phyloP scores from a whole-genome alignment of 768 basidiomycete genomes.

The Psilocybe sp. region DNA sequence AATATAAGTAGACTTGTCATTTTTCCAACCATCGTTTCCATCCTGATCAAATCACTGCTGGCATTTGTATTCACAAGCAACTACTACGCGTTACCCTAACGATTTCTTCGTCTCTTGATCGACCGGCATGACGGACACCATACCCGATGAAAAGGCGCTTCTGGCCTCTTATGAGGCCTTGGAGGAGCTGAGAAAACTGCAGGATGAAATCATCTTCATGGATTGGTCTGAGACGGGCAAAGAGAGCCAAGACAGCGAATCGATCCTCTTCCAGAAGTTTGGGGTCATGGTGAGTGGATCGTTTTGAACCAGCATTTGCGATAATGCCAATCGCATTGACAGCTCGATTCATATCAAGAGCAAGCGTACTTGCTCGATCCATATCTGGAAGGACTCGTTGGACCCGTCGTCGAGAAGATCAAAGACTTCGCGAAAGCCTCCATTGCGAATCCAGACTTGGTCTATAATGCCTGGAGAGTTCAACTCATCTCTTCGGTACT shows the following conservation, averaged over 20 bases:
- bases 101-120: neutral
- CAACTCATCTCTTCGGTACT: conserved; percentile 58
- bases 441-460: conserved; percentile 26
- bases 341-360: conserved; percentile 92
- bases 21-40: too few species aligned
- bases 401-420: conserved; percentile 67
- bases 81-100: neutral
- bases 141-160: conserved; percentile 38
- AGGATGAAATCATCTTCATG: conserved; percentile 46
- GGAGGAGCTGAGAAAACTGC: conserved; percentile 54
- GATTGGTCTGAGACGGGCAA: conserved; percentile 43
- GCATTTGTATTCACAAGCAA: too few species aligned
- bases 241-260: conserved; percentile 41
- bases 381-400: conserved; percentile 73
- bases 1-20: too few species aligned
- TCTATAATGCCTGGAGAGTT: conserved; percentile 36
- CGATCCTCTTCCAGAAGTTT: conserved; percentile 38
- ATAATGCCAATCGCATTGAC: neutral
- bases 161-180: conserved; percentile 61
- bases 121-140: conserved; percentile 12
- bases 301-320: neutral
- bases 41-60: too few species aligned
- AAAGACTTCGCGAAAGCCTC: conserved; percentile 49
- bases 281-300: conserved; percentile 44
- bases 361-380: conserved; percentile 93